These are phyloP conservation scores for Penicillium macrosclerotiorum DNA, from an alignment of 495 filamentous ascomycete genomes.

Conservation along the genomic window DNA sequence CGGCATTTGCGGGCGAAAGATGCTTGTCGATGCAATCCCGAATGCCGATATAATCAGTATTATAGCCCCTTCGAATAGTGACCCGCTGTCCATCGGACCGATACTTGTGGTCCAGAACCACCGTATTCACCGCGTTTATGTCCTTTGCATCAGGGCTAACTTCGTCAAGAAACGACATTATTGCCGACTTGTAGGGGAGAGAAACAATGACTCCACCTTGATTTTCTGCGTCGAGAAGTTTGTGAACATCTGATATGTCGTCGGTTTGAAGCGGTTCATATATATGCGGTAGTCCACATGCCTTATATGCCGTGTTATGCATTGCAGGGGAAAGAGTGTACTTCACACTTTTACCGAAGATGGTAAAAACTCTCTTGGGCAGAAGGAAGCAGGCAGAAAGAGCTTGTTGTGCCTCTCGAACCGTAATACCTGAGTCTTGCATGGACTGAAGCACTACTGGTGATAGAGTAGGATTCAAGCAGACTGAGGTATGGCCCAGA, in stretches of 20 bases:
- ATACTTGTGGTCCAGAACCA: slow-evolving; percentile 47
- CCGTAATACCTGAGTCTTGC: slow-evolving; percentile 6
- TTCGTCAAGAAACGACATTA: slow-evolving; percentile 58
- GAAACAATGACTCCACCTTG: slow-evolving; percentile 66
- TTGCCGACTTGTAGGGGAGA: slow-evolving; percentile 61
- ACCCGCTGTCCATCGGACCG: slow-evolving; percentile 25
- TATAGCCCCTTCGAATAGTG: slow-evolving; percentile 51
- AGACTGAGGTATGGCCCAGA: slow-evolving; percentile 53
- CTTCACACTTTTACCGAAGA: slow-evolving; percentile 24
- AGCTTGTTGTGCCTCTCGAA: slow-evolving; percentile 27
- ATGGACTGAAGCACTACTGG: slow-evolving; percentile 42
- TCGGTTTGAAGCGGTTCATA: slow-evolving; percentile 54
- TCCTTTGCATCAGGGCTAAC: slow-evolving; percentile 56
- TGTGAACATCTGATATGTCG: slow-evolving; percentile 53
- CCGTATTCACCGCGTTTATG: slow-evolving; percentile 67
- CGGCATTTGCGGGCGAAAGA: slow-evolving; percentile 36
- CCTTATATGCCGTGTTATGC: slow-evolving; percentile 65
- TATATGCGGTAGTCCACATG: slow-evolving; percentile 63
- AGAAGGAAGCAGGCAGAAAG: slow-evolving; percentile 46
- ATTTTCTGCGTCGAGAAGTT: slow-evolving; percentile 49
- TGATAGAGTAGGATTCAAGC: slow-evolving; percentile 59
- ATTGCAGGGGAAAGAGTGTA: slow-evolving; percentile 36
- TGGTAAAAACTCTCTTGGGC: slow-evolving; percentile 28
- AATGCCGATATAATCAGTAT: slow-evolving; percentile 68
- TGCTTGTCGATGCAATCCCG: slow-evolving; percentile 61